Evolutionary conservation across 768 basidiomycete genomes (phyloP).

Genomic region (Baorangia bicolor): DNA sequence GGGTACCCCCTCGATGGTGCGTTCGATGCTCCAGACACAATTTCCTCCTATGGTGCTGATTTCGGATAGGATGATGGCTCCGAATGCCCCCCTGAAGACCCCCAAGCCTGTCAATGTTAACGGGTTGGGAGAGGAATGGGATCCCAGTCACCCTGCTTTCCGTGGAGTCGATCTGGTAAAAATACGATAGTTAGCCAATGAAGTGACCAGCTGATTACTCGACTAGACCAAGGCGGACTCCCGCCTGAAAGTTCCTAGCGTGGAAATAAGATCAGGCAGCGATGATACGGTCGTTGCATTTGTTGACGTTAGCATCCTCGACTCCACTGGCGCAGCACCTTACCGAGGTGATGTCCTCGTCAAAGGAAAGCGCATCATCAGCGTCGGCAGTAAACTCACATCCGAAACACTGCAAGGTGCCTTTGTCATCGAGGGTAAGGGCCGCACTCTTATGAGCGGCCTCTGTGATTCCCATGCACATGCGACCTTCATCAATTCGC

Average conservation of each 20-base stretch:
- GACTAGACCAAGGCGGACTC: conserved; percentile 21
- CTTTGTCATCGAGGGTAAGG: conserved; percentile 29
- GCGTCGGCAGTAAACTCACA: conserved; percentile 27
- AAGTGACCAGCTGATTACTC: background rate
- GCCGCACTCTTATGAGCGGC: conserved; percentile 38
- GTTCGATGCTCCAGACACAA: background rate
- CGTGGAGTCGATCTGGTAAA: conserved; percentile 25
- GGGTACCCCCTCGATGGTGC: conserved; percentile 29
- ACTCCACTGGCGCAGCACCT: conserved; percentile 34
- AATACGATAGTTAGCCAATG: background rate
- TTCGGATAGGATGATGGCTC: conserved; percentile 20
- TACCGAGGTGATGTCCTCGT: conserved; percentile 37
- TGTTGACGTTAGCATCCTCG: conserved; percentile 34
- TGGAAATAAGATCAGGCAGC: conserved; percentile 23
- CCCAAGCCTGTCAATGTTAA: conserved; percentile 5
- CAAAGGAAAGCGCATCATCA: conserved; percentile 29
- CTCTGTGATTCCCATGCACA: conserved; percentile 38
- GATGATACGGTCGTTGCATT: conserved; percentile 25
- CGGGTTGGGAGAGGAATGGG: conserved; percentile 27
- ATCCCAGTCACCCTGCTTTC: conserved; percentile 19
- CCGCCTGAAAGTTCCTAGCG: conserved; percentile 22
- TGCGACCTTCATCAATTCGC: conserved; percentile 32
- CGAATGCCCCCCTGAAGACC: background rate
- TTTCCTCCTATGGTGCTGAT: background rate
- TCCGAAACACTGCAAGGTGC: conserved; percentile 20